Evolutionary conservation across 2,329 filamentous ascomycete genomes (phyloP), one percentile per base, ranked within the genome.

Genomic region (Neofusicoccum ribis): DNA sequence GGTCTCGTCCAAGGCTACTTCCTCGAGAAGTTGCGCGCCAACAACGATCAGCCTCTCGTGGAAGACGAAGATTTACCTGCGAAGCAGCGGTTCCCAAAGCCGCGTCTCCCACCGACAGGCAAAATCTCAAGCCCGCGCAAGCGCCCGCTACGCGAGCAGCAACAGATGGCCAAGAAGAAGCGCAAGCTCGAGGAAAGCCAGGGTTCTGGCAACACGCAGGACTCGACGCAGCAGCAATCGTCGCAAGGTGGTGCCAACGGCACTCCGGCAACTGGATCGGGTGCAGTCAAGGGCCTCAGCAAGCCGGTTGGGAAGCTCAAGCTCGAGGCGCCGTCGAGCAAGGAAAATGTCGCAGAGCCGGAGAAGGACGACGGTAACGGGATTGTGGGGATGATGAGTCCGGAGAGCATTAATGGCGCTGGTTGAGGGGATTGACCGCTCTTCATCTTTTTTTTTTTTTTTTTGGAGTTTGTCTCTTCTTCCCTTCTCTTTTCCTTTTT

Each of bases 41-140:
- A 93, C 76, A 86, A 87, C 75, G 89, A 94, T 72, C 87, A 93
- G 75, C 88, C 92, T 49, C 84, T 99, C 69, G 83, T 96, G 61
- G 95, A 99, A 81, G 95, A 99, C 79, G 92, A 98, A 74, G 94
- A 99, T 70, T 82, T 99, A 27, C 95, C 96, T 15, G 87, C 89
- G 64, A 99, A 99, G 79, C 95, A 99, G 79, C 86, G 92, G 43
- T 86, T 86, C 71, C 84, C 85, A 34, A 86, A 86, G 71, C 84
- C 84, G 23, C 79, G 85, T 60, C 77, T 88, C 50, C 81, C 90
- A 81, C 80, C 92, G 81, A 93, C 89, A 20, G 92, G 92, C 73
- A 96, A 96, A 83, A 96, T 96, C 70, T 90, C 90, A 11, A 91
- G 89, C 61, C 91, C 92, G 37, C 88, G 93, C 71, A 96, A 96